Base-by-base conservation (phyloP, 106 monocot genomes). In the Ottelia alismoides region DNA sequence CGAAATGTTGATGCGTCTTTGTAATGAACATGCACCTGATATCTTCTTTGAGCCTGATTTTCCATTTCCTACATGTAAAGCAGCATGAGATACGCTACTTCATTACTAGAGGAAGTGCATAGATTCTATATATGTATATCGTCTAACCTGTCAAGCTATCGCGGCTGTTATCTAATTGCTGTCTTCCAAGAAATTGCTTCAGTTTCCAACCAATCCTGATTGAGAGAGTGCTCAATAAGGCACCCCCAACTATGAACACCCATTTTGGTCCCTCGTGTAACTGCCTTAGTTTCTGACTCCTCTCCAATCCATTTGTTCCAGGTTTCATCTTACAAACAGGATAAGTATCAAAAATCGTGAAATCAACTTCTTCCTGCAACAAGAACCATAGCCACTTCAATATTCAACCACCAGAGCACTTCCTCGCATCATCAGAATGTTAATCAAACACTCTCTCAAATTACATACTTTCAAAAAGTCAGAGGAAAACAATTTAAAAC, bases 191-290 rank as follows among this genome's bases (percentile, higher is more conserved):
- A 2, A 62, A 49, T 25, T 85, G 70, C 57, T 82, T 92, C 51
- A 92, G 55, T 47, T 56, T 78, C 68, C 81, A 85, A 23, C 70
- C 72, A 52, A 85, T 63, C 54, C 68, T 85, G 23, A 85, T 45
- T 19, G 81, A 75, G 17, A 85, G 28, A 22, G 85, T 82, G 63
- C 81, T 81, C 24, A 92, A 48, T 62, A 92, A 71, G 7, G 85
- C 85, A 27, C 91, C 75, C 29, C 91, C 91, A 47, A 72, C 73
- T 55, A 92, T 65, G 58, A 92, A 64, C 23, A 92, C 65, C 91
- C 85, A 92, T 59, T 85, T 85, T 61, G 85, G 72, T 17, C 78
- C 78, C 16, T 78, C 49, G 64, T 76, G 80, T 35, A 61, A 3
- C 23, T 70, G 72, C 7, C 68, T 68, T 52, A 55, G 18, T 31